These are phyloP conservation scores for Colletotrichum aenigma DNA, from an alignment of 2,329 filamentous ascomycete species.

Conservation along the genomic window DNA sequence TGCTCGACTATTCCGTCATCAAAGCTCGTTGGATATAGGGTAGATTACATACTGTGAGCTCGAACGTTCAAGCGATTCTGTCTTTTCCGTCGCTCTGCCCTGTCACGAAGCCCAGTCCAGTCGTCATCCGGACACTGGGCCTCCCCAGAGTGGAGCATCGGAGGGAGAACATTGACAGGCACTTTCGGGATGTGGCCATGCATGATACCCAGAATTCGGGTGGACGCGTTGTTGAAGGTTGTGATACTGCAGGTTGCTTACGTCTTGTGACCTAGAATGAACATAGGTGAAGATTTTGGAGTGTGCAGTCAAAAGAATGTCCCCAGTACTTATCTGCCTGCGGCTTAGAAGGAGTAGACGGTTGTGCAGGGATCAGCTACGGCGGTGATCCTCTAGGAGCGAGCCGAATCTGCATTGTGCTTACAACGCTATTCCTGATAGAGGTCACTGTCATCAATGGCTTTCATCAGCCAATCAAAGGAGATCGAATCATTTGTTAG, in stretches of 20 bases:
- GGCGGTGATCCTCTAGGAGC: neutral
- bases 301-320: neutral
- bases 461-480: neutral
- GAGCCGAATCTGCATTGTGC: neutral
- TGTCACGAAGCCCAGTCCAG: slow-evolving; percentile 35
- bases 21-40: neutral
- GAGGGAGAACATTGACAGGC: neutral
- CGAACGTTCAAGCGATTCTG: slow-evolving; percentile 40
- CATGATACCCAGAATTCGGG: neutral
- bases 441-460: neutral
- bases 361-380: neutral
- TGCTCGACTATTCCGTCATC: neutral
- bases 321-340: neutral
- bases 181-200: neutral
- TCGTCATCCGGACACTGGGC: slow-evolving; percentile 28
- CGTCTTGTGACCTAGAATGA: neutral
- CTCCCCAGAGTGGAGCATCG: neutral
- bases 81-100: slow-evolving; percentile 32
- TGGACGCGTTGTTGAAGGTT: neutral
- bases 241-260: neutral
- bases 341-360: neutral
- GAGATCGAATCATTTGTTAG: neutral
- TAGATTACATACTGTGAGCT: slow-evolving; percentile 32
- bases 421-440: neutral
- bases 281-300: neutral